A percentile compares a stretch with the other conserved stretches of the same genome.
These are phyloP conservation scores for Trichoderma citrinoviride DNA, from an alignment of 2,329 filamentous ascomycete species.

Conservation along the genomic window DNA sequence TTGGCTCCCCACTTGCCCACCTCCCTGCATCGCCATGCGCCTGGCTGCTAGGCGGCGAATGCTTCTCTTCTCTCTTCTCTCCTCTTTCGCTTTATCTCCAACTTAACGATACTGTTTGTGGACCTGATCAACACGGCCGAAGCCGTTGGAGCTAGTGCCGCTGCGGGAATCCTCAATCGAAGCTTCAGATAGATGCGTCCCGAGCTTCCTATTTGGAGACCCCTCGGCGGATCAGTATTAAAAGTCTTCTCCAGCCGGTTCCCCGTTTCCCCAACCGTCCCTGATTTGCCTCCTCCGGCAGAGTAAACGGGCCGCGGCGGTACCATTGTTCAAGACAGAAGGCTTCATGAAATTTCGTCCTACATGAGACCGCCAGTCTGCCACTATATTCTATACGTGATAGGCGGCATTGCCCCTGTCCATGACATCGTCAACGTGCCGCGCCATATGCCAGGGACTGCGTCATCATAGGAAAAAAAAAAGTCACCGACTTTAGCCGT, in stretches of 20 bases:
- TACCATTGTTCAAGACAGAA: slow-evolving; percentile 3
- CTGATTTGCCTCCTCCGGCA: not conserved
- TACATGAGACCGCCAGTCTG: too few species aligned
- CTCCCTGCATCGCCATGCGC: slow-evolving; percentile 16
- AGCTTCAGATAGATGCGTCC: slow-evolving; percentile 2
- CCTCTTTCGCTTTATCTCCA: not conserved
- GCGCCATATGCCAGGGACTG: slow-evolving; percentile 3
- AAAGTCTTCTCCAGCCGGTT: not conserved
- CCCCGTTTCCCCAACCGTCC: not conserved
- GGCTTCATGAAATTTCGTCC: slow-evolving; percentile 2
- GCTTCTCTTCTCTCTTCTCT: not conserved
- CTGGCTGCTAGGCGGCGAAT: slow-evolving; percentile 3
- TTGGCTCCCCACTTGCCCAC: not conserved
- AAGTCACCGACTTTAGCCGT: slow-evolving; percentile 12
- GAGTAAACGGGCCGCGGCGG: not conserved
- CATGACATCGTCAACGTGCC: slow-evolving; percentile 3
- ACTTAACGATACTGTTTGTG: not conserved
- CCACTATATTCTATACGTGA: too few species aligned
- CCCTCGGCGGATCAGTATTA: slow-evolving; percentile 6
- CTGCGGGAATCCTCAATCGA: slow-evolving; percentile 9
- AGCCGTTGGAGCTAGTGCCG: slow-evolving; percentile 10
- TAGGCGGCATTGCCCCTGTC: slow-evolving; percentile 5
- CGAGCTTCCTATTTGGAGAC: slow-evolving; percentile 13
- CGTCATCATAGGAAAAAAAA: not conserved
- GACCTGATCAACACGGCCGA: slow-evolving; percentile 18